Percentiles rank a stretch among this genome's conserved stretches.
Evolutionary conservation across 2,329 filamentous ascomycete species (phyloP).

Genomic region (Blastomyces percursus): DNA sequence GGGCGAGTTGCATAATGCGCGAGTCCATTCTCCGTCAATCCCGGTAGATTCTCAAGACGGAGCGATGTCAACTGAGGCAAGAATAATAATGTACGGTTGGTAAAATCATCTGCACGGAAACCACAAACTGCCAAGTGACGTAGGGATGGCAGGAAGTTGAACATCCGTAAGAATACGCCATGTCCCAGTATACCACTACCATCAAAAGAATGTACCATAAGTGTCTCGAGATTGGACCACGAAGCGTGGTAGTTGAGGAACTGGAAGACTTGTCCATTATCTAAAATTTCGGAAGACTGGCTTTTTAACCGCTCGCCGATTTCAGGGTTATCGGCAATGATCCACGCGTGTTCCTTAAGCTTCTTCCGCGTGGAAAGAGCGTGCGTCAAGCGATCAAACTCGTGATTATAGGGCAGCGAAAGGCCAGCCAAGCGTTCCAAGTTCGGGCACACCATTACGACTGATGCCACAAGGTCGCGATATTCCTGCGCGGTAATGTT

Average conservation of each 20-base stretch:
- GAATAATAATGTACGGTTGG: conserved; percentile 43
- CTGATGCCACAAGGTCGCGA: conserved; percentile 42
- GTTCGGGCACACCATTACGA: conserved; percentile 50
- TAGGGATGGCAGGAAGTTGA: conserved; percentile 43
- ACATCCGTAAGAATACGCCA: conserved; percentile 43
- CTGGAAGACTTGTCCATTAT: conserved; percentile 38
- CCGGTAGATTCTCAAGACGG: conserved; percentile 45
- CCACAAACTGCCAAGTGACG: conserved; percentile 45
- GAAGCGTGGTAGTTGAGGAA: conserved; percentile 45
- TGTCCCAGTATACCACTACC: conserved; percentile 40
- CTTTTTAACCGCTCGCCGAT: conserved; percentile 27
- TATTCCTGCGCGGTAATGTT: conserved; percentile 38
- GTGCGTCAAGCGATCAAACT: conserved; percentile 45
- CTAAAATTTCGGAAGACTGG: conserved; percentile 30
- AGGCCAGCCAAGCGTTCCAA: conserved; percentile 46
- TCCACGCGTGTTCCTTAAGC: conserved; percentile 47
- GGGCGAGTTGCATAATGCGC: conserved; percentile 40
- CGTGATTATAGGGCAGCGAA: conserved; percentile 41
- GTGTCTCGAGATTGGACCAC: conserved; percentile 43
- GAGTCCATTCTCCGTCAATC: conserved; percentile 46
- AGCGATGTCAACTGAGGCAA: conserved; percentile 44
- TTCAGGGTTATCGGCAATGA: conserved; percentile 39
- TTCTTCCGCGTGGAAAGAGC: conserved; percentile 45
- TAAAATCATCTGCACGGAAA: conserved; percentile 44
- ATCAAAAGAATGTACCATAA: conserved; percentile 41